Base-by-base conservation (phyloP, 495 filamentous ascomycete genomes). In the Hypomontagnella monticulosa region DNA sequence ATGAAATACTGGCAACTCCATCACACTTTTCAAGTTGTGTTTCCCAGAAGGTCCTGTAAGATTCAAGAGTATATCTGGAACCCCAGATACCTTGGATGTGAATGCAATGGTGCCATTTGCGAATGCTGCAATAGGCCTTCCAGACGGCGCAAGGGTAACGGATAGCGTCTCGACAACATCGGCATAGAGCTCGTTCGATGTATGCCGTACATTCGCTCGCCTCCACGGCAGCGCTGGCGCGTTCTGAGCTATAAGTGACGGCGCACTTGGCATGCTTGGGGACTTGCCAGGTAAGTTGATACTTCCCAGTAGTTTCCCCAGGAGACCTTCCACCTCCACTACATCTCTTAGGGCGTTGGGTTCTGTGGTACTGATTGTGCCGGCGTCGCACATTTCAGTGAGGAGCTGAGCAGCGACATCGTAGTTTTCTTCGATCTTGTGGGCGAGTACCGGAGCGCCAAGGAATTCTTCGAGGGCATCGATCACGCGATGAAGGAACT, bases 381-480 rank as follows among this genome's bases (percentile, higher is more conserved):
- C 96, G 10, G 87, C 93, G 85, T 99, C 95, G 74, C 93, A 97
- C 89, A 98, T 97, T 78, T 99, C 95, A 67, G 88, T 89, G 23
- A 98, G 82, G 6, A 99, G 79, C 76, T 98, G 96, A 14, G 93
- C 93, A 18, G 97, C 91, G 41, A 98, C 89, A 87, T 98, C 92
- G 73, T 98, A 99, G 74, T 86, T 91, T 30, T 80, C 81, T 75
- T 97, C 92, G 69, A 99, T 88, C 78, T 93, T 97, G 58, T 81
- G 82, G 12, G 92, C 89, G 16, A 97, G 78, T 51, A 99, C 76
- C 3, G 95, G 95, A n/a, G 91, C 84, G 33, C 94, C 94, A 10
- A 98, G 81, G 71, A 97, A 98, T 57, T 97, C 95, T 78, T 99
- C 96, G 15, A 99, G 82, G 3, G 92, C 87, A 81, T 99, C 96